Conservation (phyloP, 2,329 filamentous ascomycete genomes). For the Aspergillus tubingensis region DNA sequence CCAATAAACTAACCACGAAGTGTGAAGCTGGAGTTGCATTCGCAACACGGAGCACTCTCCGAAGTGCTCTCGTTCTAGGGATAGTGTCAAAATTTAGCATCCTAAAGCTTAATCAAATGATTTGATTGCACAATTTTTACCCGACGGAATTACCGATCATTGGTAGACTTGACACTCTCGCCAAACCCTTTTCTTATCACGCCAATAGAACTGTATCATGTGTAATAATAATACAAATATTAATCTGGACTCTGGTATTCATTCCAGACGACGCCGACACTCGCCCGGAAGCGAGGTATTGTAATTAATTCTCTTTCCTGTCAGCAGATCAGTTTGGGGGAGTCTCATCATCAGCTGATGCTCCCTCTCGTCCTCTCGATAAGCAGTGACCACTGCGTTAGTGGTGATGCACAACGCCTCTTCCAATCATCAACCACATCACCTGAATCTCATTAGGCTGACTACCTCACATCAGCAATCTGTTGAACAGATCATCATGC, state of each 20-base stretch:
- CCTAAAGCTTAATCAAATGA: not conserved
- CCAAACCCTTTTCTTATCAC: not conserved
- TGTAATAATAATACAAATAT: not conserved
- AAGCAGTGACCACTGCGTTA: not conserved
- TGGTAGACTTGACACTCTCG: not conserved
- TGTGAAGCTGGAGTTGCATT: not conserved
- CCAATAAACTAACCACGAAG: not conserved
- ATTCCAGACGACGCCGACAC: not conserved
- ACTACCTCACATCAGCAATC: not conserved
- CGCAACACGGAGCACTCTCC: too few relatives aligned
- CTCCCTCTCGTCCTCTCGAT: not conserved
- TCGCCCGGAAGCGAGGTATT: too few relatives aligned
- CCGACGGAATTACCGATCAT: not conserved
- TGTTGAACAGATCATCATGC: constrained; percentile 19
- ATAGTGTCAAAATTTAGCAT: not conserved
- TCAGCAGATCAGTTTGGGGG: not conserved
- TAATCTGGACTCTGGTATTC: not conserved
- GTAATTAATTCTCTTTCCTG: not conserved
- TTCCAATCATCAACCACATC: not conserved
- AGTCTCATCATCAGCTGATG: not conserved
- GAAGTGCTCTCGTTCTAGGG: not conserved
- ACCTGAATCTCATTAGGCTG: not conserved
- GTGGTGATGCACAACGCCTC: not conserved
- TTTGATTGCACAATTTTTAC: not conserved
- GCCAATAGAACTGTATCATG: not conserved